phyloP scores from a whole-genome alignment of 1,139 yeast species.

The Meyerozyma elateridarum region DNA sequence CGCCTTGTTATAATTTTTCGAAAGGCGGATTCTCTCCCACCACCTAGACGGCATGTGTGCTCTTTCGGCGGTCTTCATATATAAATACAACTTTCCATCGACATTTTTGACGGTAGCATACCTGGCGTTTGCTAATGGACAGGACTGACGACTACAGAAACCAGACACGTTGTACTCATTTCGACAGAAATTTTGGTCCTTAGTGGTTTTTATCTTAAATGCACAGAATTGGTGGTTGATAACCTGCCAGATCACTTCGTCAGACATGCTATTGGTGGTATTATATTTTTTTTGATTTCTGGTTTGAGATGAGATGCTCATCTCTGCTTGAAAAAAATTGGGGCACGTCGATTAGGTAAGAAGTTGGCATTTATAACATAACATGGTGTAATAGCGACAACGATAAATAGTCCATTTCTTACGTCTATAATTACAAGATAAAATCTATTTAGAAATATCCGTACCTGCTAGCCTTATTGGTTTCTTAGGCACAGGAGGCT shows the following conservation, averaged over 20 bases:
- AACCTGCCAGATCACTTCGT: conserved; percentile 83
- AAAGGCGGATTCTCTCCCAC: conserved; percentile 91
- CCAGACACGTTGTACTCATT: conserved; percentile 90
- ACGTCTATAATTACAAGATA: too few species aligned
- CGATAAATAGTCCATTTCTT: too few species aligned
- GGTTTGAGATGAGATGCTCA: conserved; percentile 3
- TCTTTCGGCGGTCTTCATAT: conserved; percentile 97
- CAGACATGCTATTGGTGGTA: conserved; percentile 29
- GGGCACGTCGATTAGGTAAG: too few species aligned
- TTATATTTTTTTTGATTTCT: too few species aligned
- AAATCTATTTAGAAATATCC: too few species aligned
- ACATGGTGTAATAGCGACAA: too few species aligned
- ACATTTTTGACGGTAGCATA: conserved; percentile 91
- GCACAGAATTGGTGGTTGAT: conserved; percentile 89
- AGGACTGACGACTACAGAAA: conserved; percentile 84
- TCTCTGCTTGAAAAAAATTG: too few species aligned
- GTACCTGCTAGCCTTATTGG: too few species aligned
- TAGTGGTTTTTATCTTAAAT: conserved; percentile 74
- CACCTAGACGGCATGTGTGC: conserved; percentile 89
- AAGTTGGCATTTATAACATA: too few species aligned
- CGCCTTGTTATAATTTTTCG: conserved; percentile 85
- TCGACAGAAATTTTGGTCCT: conserved; percentile 78
- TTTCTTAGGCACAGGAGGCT: conserved; percentile 12
- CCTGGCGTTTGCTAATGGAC: conserved; percentile 93
- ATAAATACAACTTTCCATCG: conserved; percentile 82